Conservation (phyloP, 331 rosid species). For the Telfairia occidentalis region DNA sequence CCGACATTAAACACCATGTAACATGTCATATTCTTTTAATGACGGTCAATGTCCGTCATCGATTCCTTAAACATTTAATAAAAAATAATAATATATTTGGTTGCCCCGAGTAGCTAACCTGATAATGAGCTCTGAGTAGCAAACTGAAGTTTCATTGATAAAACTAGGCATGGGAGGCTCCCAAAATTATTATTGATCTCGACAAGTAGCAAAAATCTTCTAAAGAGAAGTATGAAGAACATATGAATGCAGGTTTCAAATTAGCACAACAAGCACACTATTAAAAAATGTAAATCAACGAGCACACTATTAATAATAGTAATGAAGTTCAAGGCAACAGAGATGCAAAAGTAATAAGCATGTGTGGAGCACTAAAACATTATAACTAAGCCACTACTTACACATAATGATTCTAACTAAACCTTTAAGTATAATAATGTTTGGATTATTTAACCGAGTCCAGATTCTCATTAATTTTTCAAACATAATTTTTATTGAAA, state of each 20-base stretch:
- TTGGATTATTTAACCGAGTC: not conserved
- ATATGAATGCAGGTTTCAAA: not conserved
- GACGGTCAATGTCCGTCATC: too few species aligned
- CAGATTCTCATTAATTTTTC: not conserved
- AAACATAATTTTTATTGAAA: not conserved
- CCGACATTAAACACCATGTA: too few species aligned
- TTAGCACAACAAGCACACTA: slow-evolving; percentile 8
- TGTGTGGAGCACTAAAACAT: not conserved
- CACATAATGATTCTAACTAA: slow-evolving; percentile 32
- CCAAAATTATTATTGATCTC: not conserved
- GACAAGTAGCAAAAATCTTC: not conserved
- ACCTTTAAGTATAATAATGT: not conserved
- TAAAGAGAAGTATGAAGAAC: not conserved
- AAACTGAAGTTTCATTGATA: slow-evolving; percentile 1
- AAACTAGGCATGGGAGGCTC: not conserved
- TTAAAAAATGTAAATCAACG: slow-evolving; percentile 1
- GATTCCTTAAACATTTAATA: too few species aligned
- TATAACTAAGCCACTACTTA: slow-evolving; percentile 20
- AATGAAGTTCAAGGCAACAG: not conserved
- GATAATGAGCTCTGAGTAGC: too few species aligned
- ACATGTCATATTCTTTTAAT: too few species aligned
- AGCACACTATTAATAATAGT: not conserved
- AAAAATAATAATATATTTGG: too few species aligned
- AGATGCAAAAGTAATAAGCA: not conserved
- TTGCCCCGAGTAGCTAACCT: too few species aligned